phyloP scores from a whole-genome alignment of 345 rosid species.

The Aegle marmelos region DNA sequence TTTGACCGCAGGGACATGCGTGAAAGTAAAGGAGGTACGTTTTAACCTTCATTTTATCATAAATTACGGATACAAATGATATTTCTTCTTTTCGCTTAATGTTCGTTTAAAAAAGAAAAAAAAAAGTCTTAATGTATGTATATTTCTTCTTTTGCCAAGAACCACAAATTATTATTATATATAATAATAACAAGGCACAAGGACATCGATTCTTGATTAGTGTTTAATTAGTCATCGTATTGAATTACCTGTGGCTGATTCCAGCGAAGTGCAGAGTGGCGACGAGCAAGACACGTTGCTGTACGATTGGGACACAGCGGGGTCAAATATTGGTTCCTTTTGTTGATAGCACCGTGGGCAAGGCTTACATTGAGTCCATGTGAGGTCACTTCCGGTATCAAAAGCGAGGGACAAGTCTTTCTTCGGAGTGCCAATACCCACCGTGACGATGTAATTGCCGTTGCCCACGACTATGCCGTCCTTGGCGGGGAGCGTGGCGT shows the following conservation, averaged over 20 bases:
- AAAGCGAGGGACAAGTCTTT: background rate
- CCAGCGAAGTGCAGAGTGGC: background rate
- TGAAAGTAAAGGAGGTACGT: no score
- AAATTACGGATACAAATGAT: no score
- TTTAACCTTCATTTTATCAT: no score
- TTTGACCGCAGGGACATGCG: no score
- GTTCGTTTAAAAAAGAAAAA: no score
- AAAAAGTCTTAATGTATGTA: no score
- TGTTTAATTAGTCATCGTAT: background rate
- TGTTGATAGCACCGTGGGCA: background rate
- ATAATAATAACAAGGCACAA: no score
- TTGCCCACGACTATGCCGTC: constrained; percentile 47
- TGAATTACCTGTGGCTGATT: background rate
- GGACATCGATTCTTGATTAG: background rate
- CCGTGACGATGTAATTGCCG: constrained; percentile 32
- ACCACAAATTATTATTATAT: no score
- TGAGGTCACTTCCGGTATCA: background rate
- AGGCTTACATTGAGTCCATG: background rate
- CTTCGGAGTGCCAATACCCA: background rate
- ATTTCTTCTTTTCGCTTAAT: no score
- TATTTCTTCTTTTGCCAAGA: no score
- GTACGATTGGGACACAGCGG: background rate
- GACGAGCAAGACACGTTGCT: background rate
- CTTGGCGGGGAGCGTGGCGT: constrained; percentile 49
- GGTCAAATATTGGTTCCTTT: background rate